Conservation (phyloP, 805 yeast species). For the Saccharomycopsis fodiens region DNA sequence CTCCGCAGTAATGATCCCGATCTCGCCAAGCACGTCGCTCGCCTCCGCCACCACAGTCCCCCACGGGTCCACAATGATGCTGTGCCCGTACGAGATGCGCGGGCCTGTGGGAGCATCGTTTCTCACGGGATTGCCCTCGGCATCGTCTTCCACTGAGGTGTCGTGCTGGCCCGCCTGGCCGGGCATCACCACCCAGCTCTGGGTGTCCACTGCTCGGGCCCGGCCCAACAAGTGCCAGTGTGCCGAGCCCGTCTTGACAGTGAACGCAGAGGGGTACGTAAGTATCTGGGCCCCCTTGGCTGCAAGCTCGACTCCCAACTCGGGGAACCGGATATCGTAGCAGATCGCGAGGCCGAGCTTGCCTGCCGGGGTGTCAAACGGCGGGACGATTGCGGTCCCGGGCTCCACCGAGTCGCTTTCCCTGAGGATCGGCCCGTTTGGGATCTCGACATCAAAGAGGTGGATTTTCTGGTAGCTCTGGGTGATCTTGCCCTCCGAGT, state of each 20-base stretch:
- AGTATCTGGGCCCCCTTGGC: constrained; percentile 66
- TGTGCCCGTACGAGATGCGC: constrained; percentile 79
- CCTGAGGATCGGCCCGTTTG: constrained; percentile 71
- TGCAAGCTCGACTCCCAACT: constrained; percentile 58
- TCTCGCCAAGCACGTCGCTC: constrained; percentile 36
- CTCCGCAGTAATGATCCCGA: constrained; percentile 55
- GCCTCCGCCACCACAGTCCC: constrained; percentile 65
- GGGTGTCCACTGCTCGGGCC: constrained; percentile 85
- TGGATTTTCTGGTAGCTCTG: constrained; percentile 81
- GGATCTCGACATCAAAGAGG: constrained; percentile 79
- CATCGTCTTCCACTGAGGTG: constrained; percentile 31
- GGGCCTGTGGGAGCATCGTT: constrained; percentile 26
- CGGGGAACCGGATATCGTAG: constrained; percentile 86
- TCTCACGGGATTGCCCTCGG: constrained; percentile 20
- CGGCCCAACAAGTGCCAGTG: constrained; percentile 81
- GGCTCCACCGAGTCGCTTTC: constrained; percentile 80
- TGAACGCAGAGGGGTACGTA: constrained; percentile 89
- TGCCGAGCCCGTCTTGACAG: constrained; percentile 81
- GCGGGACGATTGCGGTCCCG: constrained; percentile 47
- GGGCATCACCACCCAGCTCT: constrained; percentile 80
- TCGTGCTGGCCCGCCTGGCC: constrained; percentile 81
- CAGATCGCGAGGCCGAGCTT: constrained; percentile 70
- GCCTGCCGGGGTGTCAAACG: constrained; percentile 54
- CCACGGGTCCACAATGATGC: constrained; percentile 88
- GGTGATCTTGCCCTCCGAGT: constrained; percentile 52